Evolutionary conservation across 768 basidiomycete species (phyloP).

Genomic region (Leccinum barrowsii): DNA sequence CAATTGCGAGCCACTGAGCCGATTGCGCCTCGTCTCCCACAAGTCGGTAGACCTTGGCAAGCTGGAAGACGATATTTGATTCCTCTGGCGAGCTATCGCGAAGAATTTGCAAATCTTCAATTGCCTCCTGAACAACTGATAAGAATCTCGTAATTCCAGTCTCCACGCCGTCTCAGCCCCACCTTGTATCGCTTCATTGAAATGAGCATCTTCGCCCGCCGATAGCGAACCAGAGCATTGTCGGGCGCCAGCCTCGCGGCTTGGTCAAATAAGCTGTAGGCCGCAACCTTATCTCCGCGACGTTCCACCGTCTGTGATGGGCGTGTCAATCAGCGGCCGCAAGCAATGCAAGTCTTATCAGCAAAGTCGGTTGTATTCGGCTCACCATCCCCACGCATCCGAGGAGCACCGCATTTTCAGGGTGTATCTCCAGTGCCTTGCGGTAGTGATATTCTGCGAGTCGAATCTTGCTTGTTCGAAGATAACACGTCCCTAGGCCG

Average conservation of each 20-base stretch:
- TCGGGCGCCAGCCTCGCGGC: constrained; percentile 79
- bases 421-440: constrained; percentile 88
- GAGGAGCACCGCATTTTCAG: constrained; percentile 90
- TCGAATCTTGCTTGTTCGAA: constrained; percentile 88
- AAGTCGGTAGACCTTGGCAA: constrained; percentile 87
- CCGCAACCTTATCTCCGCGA: constrained; percentile 70
- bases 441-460: constrained; percentile 97
- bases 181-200: constrained; percentile 81
- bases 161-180: constrained; percentile 31
- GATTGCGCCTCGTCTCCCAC: constrained; percentile 76
- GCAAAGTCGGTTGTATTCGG: constrained; percentile 20
- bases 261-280: constrained; percentile 75
- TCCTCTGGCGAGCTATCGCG: constrained; percentile 87
- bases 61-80: constrained; percentile 94
- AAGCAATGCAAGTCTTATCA: constrained; percentile 18
- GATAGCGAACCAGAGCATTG: constrained; percentile 92
- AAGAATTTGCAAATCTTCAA: constrained; percentile 76
- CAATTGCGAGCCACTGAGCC: constrained; percentile 81
- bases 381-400: constrained; percentile 96
- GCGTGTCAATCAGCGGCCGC: constrained; percentile 10
- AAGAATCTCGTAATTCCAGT: constrained; percentile 17
- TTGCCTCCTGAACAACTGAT: constrained; percentile 57
- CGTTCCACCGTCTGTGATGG: constrained; percentile 78
- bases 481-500: constrained; percentile 95
- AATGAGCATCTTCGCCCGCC: constrained; percentile 88